Evolutionary conservation across 139 green algal genomes (phyloP), one percentile per base, ranked within the genome.

Genomic region (Chlorella sorokiniana): DNA sequence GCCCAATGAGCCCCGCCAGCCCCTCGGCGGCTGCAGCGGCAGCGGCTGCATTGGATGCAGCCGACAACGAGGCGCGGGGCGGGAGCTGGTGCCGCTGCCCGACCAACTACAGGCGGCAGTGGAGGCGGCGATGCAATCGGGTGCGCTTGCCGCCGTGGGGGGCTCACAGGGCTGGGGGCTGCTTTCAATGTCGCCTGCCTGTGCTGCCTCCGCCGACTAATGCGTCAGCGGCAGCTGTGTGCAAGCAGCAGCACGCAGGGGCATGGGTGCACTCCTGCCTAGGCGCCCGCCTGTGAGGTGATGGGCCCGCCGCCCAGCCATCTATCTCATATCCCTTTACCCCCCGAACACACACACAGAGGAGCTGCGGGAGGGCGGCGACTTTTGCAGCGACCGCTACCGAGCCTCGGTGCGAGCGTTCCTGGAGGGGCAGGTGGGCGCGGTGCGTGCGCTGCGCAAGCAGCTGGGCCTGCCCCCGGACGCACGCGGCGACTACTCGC

Each of bases 1-100:
- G 41, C 68, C 70, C 70, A 9, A 6, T 78, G 45, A 51, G 38
- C 65, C 65, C 38, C 18, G 29, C 18, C 14, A 79, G 72, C 51
- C 44, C 76, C 22, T 68, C 78, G 42, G 54, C 59, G 3, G 61
- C 73, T 14, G 72, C 56, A 14, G 82, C 67, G 27, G 73, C 71
- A 25, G 73, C 52, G 31, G 65, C 54, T 44, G 78, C 65, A 65
- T 25, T 67, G 48, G 78, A 44, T 18, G 62, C 44, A 35, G 75
- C 76, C n/a, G 69, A 54, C 65, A 3, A 45, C 37, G 14, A 64
- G 56, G 40, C 35, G 51, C 56, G 63, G 40, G 65, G 67, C 33
- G 22, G 11, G 29, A 63, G n/a, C 76, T 91, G 84, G 88, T 93
- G 48, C 84, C 86, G 10, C 82, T 94, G 48, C 91, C 91, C 10